These are phyloP conservation scores for Hemisphaericaspora subhashii DNA, from an alignment of 1,139 yeast genomes.

Conservation along the genomic window DNA sequence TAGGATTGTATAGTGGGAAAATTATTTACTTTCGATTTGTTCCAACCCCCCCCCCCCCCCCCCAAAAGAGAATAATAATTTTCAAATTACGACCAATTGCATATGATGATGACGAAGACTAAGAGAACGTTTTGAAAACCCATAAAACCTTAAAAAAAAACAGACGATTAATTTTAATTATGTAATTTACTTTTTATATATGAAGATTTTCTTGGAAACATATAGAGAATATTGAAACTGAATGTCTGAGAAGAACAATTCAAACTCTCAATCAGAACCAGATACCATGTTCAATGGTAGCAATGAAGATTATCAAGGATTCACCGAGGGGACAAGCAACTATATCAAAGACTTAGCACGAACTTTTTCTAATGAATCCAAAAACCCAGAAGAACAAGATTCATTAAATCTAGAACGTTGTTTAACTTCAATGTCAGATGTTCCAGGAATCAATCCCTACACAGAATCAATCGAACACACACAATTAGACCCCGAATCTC, in stretches of 20 bases:
- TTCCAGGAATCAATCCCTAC: constrained; percentile 49
- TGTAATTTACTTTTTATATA: too few relatives aligned
- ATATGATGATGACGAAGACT: too few relatives aligned
- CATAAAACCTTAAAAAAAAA: too few relatives aligned
- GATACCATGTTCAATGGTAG: not conserved
- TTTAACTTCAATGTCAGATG: constrained; percentile 21
- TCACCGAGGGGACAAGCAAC: constrained; percentile 3
- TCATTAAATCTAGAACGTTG: not conserved
- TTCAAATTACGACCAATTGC: too few relatives aligned
- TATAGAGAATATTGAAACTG: constrained; percentile 20
- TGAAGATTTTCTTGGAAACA: too few relatives aligned
- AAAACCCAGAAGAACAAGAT: constrained; percentile 16
- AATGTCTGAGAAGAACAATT: not conserved
- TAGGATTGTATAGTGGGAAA: too few relatives aligned
- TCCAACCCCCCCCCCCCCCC: too few relatives aligned
- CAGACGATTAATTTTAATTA: too few relatives aligned
- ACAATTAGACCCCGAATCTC: constrained; percentile 15
- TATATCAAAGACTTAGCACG: constrained; percentile 34
- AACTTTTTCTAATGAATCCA: constrained; percentile 25
- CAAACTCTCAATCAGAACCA: not conserved
- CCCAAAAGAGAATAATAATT: too few relatives aligned
- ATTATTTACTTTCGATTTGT: too few relatives aligned
- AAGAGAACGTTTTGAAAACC: too few relatives aligned
- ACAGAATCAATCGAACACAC: not conserved
- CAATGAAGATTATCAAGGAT: constrained; percentile 21